Base-by-base conservation (phyloP, 306 rosid species). In the Sphenostylis stenocarpa region DNA sequence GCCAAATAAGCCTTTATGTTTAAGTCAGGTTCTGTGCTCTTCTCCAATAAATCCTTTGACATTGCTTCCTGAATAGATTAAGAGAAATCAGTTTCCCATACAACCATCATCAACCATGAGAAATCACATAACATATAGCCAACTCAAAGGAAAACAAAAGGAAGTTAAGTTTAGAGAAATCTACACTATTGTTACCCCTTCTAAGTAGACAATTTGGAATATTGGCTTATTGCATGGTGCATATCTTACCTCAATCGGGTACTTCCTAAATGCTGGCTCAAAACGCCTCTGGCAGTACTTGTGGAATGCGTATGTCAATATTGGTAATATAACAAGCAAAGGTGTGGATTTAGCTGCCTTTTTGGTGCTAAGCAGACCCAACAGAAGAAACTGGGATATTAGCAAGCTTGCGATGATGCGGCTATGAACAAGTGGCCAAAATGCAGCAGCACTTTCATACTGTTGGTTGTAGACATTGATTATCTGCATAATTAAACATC, bases 351-450 rank as follows among this genome's bases (percentile, higher is more conserved):
- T 92, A 6, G 94, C 99, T 44, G 99, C 99, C 62, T 90, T 87
- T 87, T 95, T 95, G 15, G 99, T 92, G 88, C 99, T 89, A 58
- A 95, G 97, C 75, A 95, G 84, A 74, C 99, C 99, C 89, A 95
- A 26, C 63, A 95, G 73, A 70, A 95, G 99, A 72, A 95, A 63
- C 82, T 95, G 99, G 51, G 97, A 92, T 87, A 95, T 88, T 82
- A 95, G 80, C 81, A 95, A 85, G 85, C 97, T 95, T 17, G 97
- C 99, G 28, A 95, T 81, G 34, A 95, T 95, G 80, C 97, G 97
- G 90, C 91, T 86, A 49, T 95, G 97, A 77, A 95, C 94, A 44
- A 85, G 99, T 0, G 99, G 99, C 99, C 97, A 95, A 72, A 95
- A 95, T 51, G 99, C 97, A 36, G 96, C 99, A 66, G 86, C 97